Percentiles rank a stretch among this genome's conserved stretches.
phyloP scores from a whole-genome alignment of 768 basidiomycete species.

The Lactarius trivialis region DNA sequence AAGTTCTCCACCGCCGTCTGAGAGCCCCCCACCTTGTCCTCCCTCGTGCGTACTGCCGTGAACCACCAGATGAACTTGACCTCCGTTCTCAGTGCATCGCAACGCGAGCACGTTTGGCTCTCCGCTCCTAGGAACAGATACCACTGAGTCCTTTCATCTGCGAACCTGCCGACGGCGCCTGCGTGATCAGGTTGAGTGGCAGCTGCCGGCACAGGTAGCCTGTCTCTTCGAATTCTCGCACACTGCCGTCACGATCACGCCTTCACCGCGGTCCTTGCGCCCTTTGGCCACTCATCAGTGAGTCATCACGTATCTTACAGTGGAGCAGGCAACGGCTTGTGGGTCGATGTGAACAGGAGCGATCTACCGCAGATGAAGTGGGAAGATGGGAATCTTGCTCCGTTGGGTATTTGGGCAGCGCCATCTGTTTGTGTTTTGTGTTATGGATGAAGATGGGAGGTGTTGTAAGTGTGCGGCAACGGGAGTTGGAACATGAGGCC shows the following conservation, averaged over 20 bases:
- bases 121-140: constrained; percentile 23
- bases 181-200: constrained; percentile 45
- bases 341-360: constrained; percentile 25
- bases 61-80: constrained; percentile 51
- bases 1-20: constrained; percentile 24
- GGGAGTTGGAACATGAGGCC: background rate
- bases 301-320: constrained; percentile 28
- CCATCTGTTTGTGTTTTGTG: background rate
- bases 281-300: constrained; percentile 41
- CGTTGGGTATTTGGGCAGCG: constrained; percentile 3
- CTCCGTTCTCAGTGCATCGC: constrained; percentile 24
- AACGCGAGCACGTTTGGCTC: constrained; percentile 34
- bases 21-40: constrained; percentile 20
- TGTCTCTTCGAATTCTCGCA: constrained; percentile 62
- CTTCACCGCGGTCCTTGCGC: constrained; percentile 52
- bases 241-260: constrained; percentile 43
- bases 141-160: constrained; percentile 31
- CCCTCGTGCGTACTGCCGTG: constrained; percentile 33
- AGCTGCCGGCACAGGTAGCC: constrained; percentile 49
- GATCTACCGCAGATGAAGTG: constrained; percentile 29
- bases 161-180: constrained; percentile 45
- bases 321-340: constrained; percentile 27
- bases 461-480: background rate
- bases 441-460: background rate
- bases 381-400: constrained; percentile 12